A percentile compares a stretch with the other conserved stretches of the same genome.
These are phyloP conservation scores for Mimosa bimucronata DNA, from an alignment of 306 rosid genomes.

Conservation along the genomic window DNA sequence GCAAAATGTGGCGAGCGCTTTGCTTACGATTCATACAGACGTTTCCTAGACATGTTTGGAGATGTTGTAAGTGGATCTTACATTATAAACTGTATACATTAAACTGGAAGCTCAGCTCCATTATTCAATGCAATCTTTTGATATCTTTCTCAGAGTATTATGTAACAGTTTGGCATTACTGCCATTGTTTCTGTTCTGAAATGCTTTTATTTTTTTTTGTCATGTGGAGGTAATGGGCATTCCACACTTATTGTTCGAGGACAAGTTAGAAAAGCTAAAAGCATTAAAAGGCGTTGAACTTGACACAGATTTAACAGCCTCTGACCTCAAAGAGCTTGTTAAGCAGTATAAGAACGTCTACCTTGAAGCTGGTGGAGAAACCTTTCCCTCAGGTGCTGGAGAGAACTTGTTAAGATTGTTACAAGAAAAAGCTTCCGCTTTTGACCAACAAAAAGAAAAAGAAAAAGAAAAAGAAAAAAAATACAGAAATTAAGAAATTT, in stretches of 20 bases:
- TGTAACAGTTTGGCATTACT: neutral
- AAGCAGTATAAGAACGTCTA: conserved; percentile 83
- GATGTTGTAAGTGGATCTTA: conserved; percentile 74
- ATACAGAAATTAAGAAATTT: no score
- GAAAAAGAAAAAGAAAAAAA: no score
- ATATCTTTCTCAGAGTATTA: neutral
- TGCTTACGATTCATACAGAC: conserved; percentile 90
- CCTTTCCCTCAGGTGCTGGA: conserved; percentile 85
- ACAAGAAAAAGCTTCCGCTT: neutral
- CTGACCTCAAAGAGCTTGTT: conserved; percentile 81
- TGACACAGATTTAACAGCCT: conserved; percentile 71
- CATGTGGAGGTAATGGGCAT: conserved; percentile 77
- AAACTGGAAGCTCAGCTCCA: conserved; percentile 4
- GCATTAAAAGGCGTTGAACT: conserved; percentile 57
- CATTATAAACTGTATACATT: conserved; percentile 28
- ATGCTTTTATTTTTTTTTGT: conserved; percentile 26
- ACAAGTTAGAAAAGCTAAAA: conserved; percentile 74
- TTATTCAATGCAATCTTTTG: neutral
- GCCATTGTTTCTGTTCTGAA: conserved; percentile 29
- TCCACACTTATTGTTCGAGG: conserved; percentile 88
- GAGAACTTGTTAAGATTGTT: conserved; percentile 16
- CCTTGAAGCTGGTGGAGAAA: conserved; percentile 65
- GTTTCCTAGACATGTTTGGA: conserved; percentile 98
- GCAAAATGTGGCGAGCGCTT: conserved; percentile 94
- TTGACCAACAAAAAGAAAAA: no score